Conservation (phyloP, 1,284 basidiomycete genomes). For the Pascua sp. region DNA sequence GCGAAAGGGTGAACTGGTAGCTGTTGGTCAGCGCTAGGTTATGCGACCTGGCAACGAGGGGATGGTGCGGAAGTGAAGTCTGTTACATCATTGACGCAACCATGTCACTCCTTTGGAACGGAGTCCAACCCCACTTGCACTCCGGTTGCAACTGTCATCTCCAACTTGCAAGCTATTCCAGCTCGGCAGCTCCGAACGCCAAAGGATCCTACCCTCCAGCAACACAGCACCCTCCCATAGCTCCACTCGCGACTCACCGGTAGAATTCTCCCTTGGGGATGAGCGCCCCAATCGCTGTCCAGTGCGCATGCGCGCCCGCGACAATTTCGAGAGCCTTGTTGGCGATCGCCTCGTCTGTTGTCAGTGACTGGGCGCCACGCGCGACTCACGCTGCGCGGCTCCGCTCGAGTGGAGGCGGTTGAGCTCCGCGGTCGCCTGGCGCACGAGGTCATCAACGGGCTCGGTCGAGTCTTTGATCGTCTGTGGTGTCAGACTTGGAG, state of each 20-base stretch:
- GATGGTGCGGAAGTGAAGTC: too few relatives aligned
- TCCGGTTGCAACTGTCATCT: too few relatives aligned
- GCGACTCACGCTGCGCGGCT: slow-evolving; percentile 36
- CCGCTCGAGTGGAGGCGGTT: slow-evolving; percentile 45
- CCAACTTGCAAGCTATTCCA: too few relatives aligned
- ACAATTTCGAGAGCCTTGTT: slow-evolving; percentile 37
- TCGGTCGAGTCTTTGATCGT: slow-evolving; percentile 44
- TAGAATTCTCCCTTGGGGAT: slow-evolving; percentile 48
- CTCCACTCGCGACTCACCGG: slow-evolving; percentile 25
- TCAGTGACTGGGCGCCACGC: background rate
- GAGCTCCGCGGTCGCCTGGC: slow-evolving; percentile 40
- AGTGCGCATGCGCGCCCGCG: slow-evolving; percentile 26
- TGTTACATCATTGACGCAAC: too few relatives aligned
- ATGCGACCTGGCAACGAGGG: too few relatives aligned
- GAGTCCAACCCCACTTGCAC: too few relatives aligned
- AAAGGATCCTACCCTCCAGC: too few relatives aligned
- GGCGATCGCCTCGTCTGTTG: slow-evolving; percentile 36
- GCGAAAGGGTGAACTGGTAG: slow-evolving; percentile 42
- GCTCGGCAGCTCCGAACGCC: too few relatives aligned
- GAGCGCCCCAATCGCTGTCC: slow-evolving; percentile 35
- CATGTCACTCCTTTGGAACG: too few relatives aligned
- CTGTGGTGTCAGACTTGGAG: slow-evolving; percentile 16
- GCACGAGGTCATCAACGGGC: slow-evolving; percentile 42
- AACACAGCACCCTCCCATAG: background rate
- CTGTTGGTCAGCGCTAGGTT: slow-evolving; percentile 18